These are phyloP conservation scores for Penicillium herquei DNA, from an alignment of 495 filamentous ascomycete genomes.

Conservation along the genomic window DNA sequence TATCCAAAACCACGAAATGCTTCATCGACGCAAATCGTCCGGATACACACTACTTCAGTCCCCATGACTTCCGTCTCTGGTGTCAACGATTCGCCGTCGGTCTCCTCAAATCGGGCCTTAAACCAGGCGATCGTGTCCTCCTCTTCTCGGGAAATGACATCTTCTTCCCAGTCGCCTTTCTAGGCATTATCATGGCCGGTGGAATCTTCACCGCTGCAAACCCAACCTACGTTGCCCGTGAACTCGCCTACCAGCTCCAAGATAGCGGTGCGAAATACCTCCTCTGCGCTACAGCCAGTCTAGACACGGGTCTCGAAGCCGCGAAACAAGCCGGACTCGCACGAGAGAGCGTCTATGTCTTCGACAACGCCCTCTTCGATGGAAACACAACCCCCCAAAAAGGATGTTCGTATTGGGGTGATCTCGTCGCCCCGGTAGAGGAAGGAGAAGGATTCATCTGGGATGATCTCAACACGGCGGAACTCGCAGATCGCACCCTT, in stretches of 20 bases:
- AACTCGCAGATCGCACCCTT: constrained; percentile 41
- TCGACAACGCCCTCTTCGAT: constrained; percentile 46
- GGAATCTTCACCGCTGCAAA: constrained; percentile 80
- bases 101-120: constrained; percentile 61
- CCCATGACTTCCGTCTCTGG: constrained; percentile 63
- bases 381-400: constrained; percentile 31
- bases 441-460: constrained; percentile 47
- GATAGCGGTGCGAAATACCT: constrained; percentile 68
- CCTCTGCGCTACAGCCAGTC: constrained; percentile 49
- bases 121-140: constrained; percentile 69
- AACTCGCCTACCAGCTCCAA: constrained; percentile 71
- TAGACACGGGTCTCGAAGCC: constrained; percentile 45
- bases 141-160: constrained; percentile 70
- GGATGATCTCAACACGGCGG: constrained; percentile 36
- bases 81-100: constrained; percentile 71
- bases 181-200: constrained; percentile 74
- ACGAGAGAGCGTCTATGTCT: constrained; percentile 45
- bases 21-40: constrained; percentile 57
- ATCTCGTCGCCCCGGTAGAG: constrained; percentile 39
- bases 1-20: constrained; percentile 40
- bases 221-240: constrained; percentile 67
- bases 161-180: constrained; percentile 69
- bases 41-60: constrained; percentile 54
- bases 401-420: constrained; percentile 51
- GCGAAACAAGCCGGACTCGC: constrained; percentile 39